phyloP scores from a whole-genome alignment of 306 rosid species.

The Mimosa bimucronata region DNA sequence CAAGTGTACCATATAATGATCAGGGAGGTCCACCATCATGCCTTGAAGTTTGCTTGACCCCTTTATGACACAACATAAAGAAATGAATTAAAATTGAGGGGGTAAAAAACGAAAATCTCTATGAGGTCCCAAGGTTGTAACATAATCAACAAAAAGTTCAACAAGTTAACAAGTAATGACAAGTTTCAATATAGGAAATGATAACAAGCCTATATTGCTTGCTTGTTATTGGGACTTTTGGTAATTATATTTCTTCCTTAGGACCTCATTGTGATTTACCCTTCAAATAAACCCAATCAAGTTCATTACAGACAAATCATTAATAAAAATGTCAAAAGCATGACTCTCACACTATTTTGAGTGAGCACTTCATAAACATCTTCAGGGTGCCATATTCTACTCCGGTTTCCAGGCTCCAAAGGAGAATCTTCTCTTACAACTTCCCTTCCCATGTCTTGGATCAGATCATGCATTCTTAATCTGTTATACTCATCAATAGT shows the following conservation, averaged over 20 bases:
- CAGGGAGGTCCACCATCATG: conserved; percentile 47
- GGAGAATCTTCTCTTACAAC: conserved; percentile 48
- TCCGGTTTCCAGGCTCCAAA: conserved; percentile 42
- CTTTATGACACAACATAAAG: conserved; percentile 15
- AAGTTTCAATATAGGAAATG: too few species aligned
- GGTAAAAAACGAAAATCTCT: too few species aligned
- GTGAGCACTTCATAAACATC: conserved; percentile 45
- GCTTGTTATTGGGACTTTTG: too few species aligned
- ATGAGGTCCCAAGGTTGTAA: too few species aligned
- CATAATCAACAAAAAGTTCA: too few species aligned
- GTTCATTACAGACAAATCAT: not conserved
- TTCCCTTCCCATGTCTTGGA: conserved; percentile 54
- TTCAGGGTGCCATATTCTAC: conserved; percentile 48
- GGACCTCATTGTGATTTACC: too few species aligned
- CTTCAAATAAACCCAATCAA: not conserved
- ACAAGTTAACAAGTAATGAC: too few species aligned
- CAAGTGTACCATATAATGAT: conserved; percentile 42
- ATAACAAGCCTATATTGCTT: too few species aligned
- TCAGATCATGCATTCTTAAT: conserved; percentile 54
- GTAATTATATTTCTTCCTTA: too few species aligned
- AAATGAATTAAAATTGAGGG: not conserved
- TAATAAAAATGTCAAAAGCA: not conserved
- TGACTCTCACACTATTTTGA: conserved; percentile 37
- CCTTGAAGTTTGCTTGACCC: conserved; percentile 48
- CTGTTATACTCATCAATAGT: conserved; percentile 29